Percentiles rank a stretch among this genome's conserved stretches.
phyloP scores from a whole-genome alignment of 495 filamentous ascomycete genomes.

The Neurospora tetraspora region DNA sequence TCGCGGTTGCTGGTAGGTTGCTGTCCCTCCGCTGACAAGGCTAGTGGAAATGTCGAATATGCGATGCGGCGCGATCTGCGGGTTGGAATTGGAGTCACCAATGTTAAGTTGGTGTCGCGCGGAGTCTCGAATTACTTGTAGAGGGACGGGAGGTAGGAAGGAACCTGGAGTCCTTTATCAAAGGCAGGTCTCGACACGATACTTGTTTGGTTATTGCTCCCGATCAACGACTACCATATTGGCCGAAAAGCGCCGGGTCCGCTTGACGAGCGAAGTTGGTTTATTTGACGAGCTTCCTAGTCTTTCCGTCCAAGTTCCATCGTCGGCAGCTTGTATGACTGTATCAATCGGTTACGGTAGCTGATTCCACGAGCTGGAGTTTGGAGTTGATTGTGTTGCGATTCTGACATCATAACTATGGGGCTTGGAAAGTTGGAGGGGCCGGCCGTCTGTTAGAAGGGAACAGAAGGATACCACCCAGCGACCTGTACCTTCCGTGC shows the following conservation, averaged over 20 bases:
- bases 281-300: neutral
- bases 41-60: neutral
- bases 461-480: neutral
- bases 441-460: neutral
- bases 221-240: neutral
- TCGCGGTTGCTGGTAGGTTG: neutral
- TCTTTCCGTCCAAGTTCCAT: neutral
- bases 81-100: neutral
- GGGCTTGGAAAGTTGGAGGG: neutral
- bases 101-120: neutral
- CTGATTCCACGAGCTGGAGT: neutral
- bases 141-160: neutral
- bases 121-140: neutral
- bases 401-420: neutral
- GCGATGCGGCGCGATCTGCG: neutral
- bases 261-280: neutral
- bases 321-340: neutral
- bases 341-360: neutral
- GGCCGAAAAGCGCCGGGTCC: neutral
- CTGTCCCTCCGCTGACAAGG: neutral
- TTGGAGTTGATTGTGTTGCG: neutral
- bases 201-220: neutral
- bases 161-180: neutral
- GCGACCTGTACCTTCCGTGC: neutral
- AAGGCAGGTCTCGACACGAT: neutral